A percentile compares a stretch with the other conserved stretches of the same genome.
phyloP scores from a whole-genome alignment of 148 eudicot genomes.

The Heliamphora exappendiculata region DNA sequence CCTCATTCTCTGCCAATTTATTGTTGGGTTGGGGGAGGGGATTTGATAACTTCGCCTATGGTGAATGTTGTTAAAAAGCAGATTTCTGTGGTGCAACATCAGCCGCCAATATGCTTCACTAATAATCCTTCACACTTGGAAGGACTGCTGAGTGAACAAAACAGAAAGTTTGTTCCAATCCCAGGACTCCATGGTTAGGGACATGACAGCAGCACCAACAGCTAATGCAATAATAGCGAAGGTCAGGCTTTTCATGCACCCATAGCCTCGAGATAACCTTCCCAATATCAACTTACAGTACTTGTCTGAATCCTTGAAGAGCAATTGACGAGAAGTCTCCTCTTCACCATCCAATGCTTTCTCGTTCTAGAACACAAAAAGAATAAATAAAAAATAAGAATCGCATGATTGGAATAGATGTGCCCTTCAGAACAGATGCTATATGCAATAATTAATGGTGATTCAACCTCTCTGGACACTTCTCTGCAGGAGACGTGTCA shows the following conservation, averaged over 20 bases:
- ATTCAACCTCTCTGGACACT: background rate
- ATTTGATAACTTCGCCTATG: conserved; percentile 11
- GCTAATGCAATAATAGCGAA: conserved; percentile 32
- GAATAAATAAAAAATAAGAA: background rate
- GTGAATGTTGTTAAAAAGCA: background rate
- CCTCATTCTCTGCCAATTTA: conserved; percentile 4
- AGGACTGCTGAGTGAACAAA: conserved; percentile 48
- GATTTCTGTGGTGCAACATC: background rate
- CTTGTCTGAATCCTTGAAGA: conserved; percentile 58
- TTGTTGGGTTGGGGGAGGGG: conserved; percentile 17
- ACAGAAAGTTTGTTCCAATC: conserved; percentile 51
- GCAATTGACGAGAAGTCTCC: conserved; percentile 32
- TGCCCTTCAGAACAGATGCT: background rate
- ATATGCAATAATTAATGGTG: background rate
- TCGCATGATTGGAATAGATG: background rate
- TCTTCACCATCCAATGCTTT: conserved; percentile 39
- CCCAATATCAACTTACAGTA: conserved; percentile 50
- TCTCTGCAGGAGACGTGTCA: too few species aligned
- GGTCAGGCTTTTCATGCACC: conserved; percentile 48
- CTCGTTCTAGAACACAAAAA: conserved; percentile 40
- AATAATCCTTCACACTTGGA: conserved; percentile 12
- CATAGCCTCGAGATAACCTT: conserved; percentile 55
- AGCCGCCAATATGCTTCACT: background rate
- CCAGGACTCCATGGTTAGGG: conserved; percentile 37
- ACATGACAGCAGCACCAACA: conserved; percentile 47